Conservation (phyloP, 1,284 basidiomycete genomes). For the Tranzscheliella williamsii region DNA sequence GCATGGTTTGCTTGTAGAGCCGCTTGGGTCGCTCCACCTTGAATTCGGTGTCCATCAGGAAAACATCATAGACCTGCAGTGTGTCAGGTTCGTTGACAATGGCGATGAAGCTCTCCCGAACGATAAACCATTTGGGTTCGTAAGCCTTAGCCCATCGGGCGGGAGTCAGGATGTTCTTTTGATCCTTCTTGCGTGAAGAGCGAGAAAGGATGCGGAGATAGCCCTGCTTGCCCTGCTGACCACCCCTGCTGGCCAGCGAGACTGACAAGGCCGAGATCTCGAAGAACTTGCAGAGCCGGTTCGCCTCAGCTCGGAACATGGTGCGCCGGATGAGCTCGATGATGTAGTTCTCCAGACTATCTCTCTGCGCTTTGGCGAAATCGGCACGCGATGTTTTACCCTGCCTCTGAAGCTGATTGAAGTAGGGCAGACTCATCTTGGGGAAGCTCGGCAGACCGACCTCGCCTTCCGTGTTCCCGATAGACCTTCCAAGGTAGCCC, state of each 20-base stretch:
- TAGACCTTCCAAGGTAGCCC: conserved; percentile 47
- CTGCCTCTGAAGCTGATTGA: conserved; percentile 69
- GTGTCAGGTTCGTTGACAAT: conserved; percentile 80
- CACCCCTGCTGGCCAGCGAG: conserved; percentile 78
- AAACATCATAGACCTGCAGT: conserved; percentile 82
- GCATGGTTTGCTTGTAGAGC: conserved; percentile 59
- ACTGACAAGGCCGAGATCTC: conserved; percentile 90
- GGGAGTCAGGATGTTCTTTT: conserved; percentile 61
- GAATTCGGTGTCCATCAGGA: conserved; percentile 88
- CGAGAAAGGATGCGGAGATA: conserved; percentile 68
- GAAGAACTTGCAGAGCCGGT: conserved; percentile 89
- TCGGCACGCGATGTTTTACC: conserved; percentile 66
- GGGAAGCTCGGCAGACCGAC: conserved; percentile 91
- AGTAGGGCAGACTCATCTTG: conserved; percentile 78
- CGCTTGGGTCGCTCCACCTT: conserved; percentile 70
- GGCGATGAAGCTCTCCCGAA: conserved; percentile 90
- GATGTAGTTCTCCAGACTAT: conserved; percentile 84
- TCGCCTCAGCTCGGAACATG: conserved; percentile 96
- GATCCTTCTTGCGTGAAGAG: conserved; percentile 64
- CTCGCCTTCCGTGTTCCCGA: conserved; percentile 44
- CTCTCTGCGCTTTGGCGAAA: conserved; percentile 78
- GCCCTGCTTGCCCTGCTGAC: conserved; percentile 79
- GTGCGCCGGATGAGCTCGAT: conserved; percentile 74
- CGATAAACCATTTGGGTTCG: conserved; percentile 85
- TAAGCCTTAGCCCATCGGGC: conserved; percentile 70